Percentiles rank a stretch among this genome's conserved stretches.
Evolutionary conservation across 257 asterid genomes (phyloP).

Genomic region (Gentiana dahurica): DNA sequence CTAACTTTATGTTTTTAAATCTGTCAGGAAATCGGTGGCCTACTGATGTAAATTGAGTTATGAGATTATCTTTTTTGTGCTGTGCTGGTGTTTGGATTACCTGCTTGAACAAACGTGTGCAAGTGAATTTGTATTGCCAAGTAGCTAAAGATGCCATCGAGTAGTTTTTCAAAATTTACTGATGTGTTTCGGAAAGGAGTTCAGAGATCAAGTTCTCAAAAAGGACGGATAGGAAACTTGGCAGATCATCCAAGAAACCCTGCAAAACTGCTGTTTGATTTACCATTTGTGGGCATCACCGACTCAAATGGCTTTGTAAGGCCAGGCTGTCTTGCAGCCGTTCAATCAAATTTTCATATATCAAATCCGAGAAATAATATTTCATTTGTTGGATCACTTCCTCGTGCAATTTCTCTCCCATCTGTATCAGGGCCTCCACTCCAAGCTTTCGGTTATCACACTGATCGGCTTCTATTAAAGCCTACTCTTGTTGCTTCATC

Average conservation of each 20-base stretch:
- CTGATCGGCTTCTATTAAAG: constrained; percentile 39
- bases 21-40: constrained; percentile 16
- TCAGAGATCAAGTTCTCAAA: constrained; percentile 34
- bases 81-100: constrained; percentile 27
- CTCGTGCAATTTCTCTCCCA: constrained; percentile 66
- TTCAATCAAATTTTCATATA: constrained; percentile 50
- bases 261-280: constrained; percentile 35
- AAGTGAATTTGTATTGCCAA: constrained; percentile 14
- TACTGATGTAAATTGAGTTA: constrained; percentile 37
- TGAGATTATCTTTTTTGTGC: constrained; percentile 40
- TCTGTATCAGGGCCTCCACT: constrained; percentile 74
- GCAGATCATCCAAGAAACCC: constrained; percentile 36
- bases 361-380: constrained; percentile 47
- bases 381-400: constrained; percentile 55
- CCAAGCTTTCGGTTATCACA: constrained; percentile 59
- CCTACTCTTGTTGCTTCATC: constrained; percentile 22
- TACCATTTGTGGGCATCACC: constrained; percentile 29
- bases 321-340: constrained; percentile 55
- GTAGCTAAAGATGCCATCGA: constrained; percentile 60
- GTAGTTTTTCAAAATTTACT: constrained; percentile 41
- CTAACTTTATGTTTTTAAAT: background rate
- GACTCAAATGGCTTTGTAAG: constrained; percentile 40
- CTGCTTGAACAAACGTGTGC: constrained; percentile 13
- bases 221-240: constrained; percentile 34
- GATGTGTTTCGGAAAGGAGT: constrained; percentile 37